Base-by-base conservation (phyloP, 495 filamentous ascomycete species). In the Alectoria sarmentosa region DNA sequence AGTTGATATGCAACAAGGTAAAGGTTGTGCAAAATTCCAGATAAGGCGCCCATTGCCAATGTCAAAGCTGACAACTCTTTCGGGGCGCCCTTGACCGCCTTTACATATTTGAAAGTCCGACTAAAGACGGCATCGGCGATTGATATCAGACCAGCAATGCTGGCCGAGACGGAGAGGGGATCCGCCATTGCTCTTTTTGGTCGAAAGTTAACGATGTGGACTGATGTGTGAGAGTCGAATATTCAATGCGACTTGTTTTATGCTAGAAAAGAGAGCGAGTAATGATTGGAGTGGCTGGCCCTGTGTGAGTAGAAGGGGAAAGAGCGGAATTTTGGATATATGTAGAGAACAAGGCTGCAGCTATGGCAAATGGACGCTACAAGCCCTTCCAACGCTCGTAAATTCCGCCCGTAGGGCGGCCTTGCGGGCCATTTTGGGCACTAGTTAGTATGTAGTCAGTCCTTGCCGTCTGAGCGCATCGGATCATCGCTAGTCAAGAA, bases 141-240 rank as follows among this genome's bases (percentile, higher is more conserved):
- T 8, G 65, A 66, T n/a, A 78, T 62, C 1, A 78, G 67, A 13
- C 75, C 75, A 23, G 73, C 72, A 49, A 76, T 70, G 56, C 73
- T 74, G 14, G 71, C 72, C 9, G 76, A 61, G 36, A 78, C 64
- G 11, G 73, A 76, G 10, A 78, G 49, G 4, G 67, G 71, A 41
- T 78, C 75, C 23, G 69, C 68, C 74, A 74, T 75, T n/a, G n/a
- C 15, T 9, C 17, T 61, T 37, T 4, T 21, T 46, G 42, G 2
- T 21, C 6, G 42, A 9, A n/a, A 5, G 23, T 13, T 5, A 13
- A 3, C 44, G 19, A n/a, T 46, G 9, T 21, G 44, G 23, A 26
- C n/a, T 13, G 23, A 48, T 10, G 11, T 26, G 4, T 3, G 5
- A 10, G 11, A 26, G 7, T 46, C n/a, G n/a, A 9, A 8, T 8